Evolutionary conservation across 805 yeast genomes (phyloP).

Genomic region (Cyberlindnera mycetangii): DNA sequence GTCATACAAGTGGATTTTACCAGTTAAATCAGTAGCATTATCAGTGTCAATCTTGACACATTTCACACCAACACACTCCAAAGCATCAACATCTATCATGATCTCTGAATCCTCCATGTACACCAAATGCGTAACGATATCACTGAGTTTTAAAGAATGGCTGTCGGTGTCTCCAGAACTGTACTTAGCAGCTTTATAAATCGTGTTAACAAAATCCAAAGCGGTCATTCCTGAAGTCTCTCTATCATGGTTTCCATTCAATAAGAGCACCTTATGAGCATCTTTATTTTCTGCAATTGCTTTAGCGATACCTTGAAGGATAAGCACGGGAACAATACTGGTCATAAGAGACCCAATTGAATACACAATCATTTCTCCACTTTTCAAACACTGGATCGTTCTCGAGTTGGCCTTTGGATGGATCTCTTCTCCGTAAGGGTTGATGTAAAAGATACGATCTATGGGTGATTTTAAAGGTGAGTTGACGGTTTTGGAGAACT

Average conservation of each 20-base stretch:
- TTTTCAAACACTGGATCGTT: conserved; percentile 48
- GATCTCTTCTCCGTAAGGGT: conserved; percentile 85
- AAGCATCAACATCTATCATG: conserved; percentile 39
- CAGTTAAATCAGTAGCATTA: conserved; percentile 22
- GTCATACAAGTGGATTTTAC: conserved; percentile 35
- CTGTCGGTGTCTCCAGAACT: conserved; percentile 31
- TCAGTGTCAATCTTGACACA: conserved; percentile 40
- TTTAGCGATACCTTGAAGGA: conserved; percentile 69
- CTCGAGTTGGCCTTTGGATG: conserved; percentile 69
- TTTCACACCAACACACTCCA: conserved; percentile 42
- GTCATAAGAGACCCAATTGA: conserved; percentile 91
- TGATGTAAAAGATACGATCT: conserved; percentile 69
- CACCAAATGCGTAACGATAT: conserved; percentile 62
- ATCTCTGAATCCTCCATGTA: conserved; percentile 52
- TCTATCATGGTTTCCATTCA: conserved; percentile 76
- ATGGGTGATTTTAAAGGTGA: conserved; percentile 74
- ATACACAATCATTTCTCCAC: conserved; percentile 58
- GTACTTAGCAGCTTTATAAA: conserved; percentile 55
- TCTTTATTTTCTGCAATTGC: conserved; percentile 41
- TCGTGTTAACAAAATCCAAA: conserved; percentile 50
- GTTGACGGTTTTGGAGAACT: conserved; percentile 57
- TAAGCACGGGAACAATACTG: conserved; percentile 74
- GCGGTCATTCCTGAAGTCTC: conserved; percentile 75
- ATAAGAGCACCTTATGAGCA: conserved; percentile 52
- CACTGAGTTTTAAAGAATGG: conserved; percentile 33